phyloP scores from a whole-genome alignment of 345 rosid species.

The Schrenkiella parvula region DNA sequence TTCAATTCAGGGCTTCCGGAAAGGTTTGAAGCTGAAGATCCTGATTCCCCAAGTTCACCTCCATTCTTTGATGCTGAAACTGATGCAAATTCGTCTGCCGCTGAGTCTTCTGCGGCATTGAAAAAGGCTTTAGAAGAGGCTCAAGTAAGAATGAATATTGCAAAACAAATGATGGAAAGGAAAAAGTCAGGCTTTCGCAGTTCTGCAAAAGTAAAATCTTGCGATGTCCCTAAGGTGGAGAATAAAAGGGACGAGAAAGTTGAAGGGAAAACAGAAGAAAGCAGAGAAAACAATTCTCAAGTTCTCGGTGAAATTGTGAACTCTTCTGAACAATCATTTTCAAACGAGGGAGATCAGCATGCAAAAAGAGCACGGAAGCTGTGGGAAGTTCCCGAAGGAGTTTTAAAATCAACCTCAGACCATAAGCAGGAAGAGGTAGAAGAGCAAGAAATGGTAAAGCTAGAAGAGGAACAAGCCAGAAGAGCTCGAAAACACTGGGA shows the following conservation, averaged over 20 bases:
- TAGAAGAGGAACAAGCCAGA: conserved; percentile 36
- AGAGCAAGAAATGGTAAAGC: conserved; percentile 32
- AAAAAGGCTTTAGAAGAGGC: conserved; percentile 87
- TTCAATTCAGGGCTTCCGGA: conserved; percentile 34
- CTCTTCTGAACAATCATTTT: conserved; percentile 20
- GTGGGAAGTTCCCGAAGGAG: conserved; percentile 30
- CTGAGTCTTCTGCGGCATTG: conserved; percentile 86
- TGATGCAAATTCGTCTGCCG: conserved; percentile 74
- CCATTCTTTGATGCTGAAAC: conserved; percentile 61
- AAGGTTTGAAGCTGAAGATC: conserved; percentile 38
- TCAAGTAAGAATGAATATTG: conserved; percentile 62
- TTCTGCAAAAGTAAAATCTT: conserved; percentile 36
- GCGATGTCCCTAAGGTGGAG: conserved; percentile 30
- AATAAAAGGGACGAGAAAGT: conserved; percentile 32
- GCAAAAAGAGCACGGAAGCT: conserved; percentile 26
- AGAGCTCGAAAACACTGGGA: conserved; percentile 37
- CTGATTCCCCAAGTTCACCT: conserved; percentile 46
- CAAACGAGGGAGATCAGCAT: conserved; percentile 32
- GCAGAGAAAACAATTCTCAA: conserved; percentile 28
- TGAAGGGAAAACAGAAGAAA: conserved; percentile 36
- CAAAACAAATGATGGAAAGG: conserved; percentile 73
- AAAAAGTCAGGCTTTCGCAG: conserved; percentile 51
- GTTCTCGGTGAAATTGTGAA: conserved; percentile 9
- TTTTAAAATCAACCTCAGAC: conserved; percentile 29
- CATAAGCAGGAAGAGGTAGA: conserved; percentile 33